These are phyloP conservation scores for Aspergillus sparsus DNA, from an alignment of 495 filamentous ascomycete genomes.

Conservation along the genomic window DNA sequence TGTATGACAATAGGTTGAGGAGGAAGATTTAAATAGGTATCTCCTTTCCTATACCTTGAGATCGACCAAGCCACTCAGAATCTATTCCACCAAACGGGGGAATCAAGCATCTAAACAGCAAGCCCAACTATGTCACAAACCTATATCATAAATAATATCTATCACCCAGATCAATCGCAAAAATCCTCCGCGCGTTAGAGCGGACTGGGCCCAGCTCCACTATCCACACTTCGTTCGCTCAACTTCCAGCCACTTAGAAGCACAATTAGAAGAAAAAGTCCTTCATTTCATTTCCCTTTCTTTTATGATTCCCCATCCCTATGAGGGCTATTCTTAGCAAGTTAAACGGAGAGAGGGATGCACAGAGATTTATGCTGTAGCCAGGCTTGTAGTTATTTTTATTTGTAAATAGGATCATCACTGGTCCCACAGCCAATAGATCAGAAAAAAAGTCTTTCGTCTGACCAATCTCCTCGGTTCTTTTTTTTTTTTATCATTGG, in stretches of 20 bases:
- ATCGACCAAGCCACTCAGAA: not conserved
- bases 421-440: conserved; percentile 21
- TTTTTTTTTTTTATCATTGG: conserved; percentile 3
- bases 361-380: conserved; percentile 7
- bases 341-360: conserved; percentile 11
- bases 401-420: conserved; percentile 14
- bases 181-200: conserved; percentile 25
- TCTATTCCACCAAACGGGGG: not conserved
- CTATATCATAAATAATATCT: conserved; percentile 14
- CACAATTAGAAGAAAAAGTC: conserved; percentile 13
- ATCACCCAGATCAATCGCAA: conserved; percentile 20
- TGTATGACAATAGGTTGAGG: not conserved
- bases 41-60: too few relatives aligned
- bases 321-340: conserved; percentile 13
- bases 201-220: conserved; percentile 20
- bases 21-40: too few relatives aligned
- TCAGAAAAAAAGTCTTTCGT: conserved; percentile 8
- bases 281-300: conserved; percentile 24
- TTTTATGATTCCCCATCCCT: conserved; percentile 12
- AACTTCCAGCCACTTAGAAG: conserved; percentile 21
- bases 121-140: conserved; percentile 9
- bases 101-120: conserved; percentile 3
- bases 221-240: conserved; percentile 5
- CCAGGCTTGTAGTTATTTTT: conserved; percentile 12
- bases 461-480: conserved; percentile 6